Percentiles rank a stretch among this genome's conserved stretches.
Evolutionary conservation across 1,284 basidiomycete species (phyloP).

Genomic region (Melampsora americana): DNA sequence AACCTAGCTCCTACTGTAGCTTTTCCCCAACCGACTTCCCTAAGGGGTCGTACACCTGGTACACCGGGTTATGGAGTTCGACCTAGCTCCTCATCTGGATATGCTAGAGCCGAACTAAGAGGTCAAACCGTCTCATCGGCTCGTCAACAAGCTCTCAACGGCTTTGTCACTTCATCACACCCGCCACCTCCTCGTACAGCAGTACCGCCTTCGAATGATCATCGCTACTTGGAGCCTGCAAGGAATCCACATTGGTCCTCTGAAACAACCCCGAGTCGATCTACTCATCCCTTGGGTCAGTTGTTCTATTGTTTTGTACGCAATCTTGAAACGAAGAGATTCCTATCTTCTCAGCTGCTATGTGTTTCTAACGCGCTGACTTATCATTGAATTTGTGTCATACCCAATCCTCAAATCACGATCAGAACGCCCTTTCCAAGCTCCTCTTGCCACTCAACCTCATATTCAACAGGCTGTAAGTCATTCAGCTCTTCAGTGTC

Average conservation of each 20-base stretch:
- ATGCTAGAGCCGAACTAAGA: conserved; percentile 20
- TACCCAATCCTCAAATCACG: too few relatives aligned
- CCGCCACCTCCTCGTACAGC: conserved; percentile 10
- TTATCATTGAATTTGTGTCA: too few relatives aligned
- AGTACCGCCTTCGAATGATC: conserved; percentile 25
- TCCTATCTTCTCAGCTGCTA: too few relatives aligned
- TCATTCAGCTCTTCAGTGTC: conserved; percentile 16
- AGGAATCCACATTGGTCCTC: conserved; percentile 24
- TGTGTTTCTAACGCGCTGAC: too few relatives aligned
- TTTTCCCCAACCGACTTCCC: conserved; percentile 31
- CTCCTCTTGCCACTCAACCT: conserved; percentile 23
- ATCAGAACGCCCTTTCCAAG: conserved; percentile 29
- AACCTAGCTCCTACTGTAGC: conserved; percentile 23
- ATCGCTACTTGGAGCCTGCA: conserved; percentile 22
- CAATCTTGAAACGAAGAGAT: too few relatives aligned
- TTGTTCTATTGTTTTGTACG: not conserved
- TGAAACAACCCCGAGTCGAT: not conserved
- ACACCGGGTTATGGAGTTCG: conserved; percentile 15
- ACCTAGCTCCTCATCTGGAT: conserved; percentile 13
- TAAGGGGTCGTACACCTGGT: conserved; percentile 14
- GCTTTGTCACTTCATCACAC: not conserved
- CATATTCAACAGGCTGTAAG: conserved; percentile 22
- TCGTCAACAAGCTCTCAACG: conserved; percentile 14
- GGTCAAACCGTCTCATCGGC: not conserved
- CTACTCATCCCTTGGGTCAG: conserved; percentile 4